Evolutionary conservation across 1,139 yeast genomes (phyloP).

Genomic region (Pichia sp.): DNA sequence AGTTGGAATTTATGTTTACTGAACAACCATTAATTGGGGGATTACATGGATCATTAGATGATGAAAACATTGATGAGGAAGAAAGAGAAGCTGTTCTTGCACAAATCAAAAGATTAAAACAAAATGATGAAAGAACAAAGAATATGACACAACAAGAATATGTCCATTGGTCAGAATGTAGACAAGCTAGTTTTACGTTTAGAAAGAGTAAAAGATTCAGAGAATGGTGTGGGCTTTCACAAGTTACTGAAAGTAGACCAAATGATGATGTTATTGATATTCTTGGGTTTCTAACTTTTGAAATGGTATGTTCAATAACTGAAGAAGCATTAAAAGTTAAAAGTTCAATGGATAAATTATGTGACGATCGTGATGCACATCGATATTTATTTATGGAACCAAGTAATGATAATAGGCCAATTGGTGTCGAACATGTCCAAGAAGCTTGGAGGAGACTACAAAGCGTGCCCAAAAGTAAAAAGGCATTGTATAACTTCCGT

Average conservation of each 20-base stretch:
- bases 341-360: constrained; percentile 29
- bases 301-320: constrained; percentile 89
- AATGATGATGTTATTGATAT: constrained; percentile 96
- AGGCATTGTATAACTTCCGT: constrained; percentile 64
- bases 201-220: constrained; percentile 87
- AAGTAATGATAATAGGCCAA: constrained; percentile 78
- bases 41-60: constrained; percentile 47
- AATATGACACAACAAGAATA: constrained; percentile 96
- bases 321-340: constrained; percentile 86
- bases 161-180: constrained; percentile 97
- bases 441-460: constrained; percentile 91
- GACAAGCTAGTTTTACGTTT: constrained; percentile 95
- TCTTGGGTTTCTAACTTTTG: constrained; percentile 90
- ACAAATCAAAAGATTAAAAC: constrained; percentile 77
- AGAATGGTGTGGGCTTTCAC: constrained; percentile 92
- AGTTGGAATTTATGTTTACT: constrained; percentile 83
- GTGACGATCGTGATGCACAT: constrained; percentile 27
- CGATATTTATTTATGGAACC: constrained; percentile 85
- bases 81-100: constrained; percentile 87
- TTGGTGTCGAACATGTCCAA: constrained; percentile 75
- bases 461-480: constrained; percentile 50
- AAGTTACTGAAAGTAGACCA: constrained; percentile 82
- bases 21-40: constrained; percentile 78
- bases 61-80: constrained; percentile 69
- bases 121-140: constrained; percentile 89